Evolutionary conservation across 805 yeast genomes (phyloP).

Genomic region (Candida boleticola): DNA sequence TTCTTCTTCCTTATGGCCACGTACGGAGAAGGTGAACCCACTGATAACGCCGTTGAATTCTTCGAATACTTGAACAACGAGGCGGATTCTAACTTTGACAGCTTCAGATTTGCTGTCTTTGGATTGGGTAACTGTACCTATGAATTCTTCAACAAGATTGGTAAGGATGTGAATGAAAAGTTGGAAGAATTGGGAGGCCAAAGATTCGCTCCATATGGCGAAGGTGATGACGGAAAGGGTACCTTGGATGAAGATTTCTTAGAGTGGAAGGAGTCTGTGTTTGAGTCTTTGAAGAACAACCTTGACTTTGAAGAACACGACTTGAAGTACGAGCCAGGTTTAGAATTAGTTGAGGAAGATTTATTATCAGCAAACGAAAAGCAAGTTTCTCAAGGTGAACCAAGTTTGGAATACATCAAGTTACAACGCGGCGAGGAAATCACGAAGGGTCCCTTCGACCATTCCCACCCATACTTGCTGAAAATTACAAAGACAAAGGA

Average conservation of each 20-base stretch:
- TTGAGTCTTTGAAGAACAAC: conserved; percentile 61
- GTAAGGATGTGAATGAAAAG: conserved; percentile 55
- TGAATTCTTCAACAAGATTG: conserved; percentile 85
- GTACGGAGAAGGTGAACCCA: conserved; percentile 98
- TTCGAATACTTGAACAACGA: conserved; percentile 62
- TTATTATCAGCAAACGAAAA: conserved; percentile 25
- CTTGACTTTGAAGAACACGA: conserved; percentile 79
- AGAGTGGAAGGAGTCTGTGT: conserved; percentile 83
- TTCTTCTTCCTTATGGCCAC: conserved; percentile 76
- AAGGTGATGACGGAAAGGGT: conserved; percentile 94
- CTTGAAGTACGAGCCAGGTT: conserved; percentile 70
- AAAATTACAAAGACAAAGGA: conserved; percentile 61
- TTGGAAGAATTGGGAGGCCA: conserved; percentile 65
- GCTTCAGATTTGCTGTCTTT: conserved; percentile 69
- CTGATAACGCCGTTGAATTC: conserved; percentile 87
- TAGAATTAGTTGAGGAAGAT: conserved; percentile 41
- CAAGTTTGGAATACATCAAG: conserved; percentile 49
- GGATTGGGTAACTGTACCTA: conserved; percentile 95
- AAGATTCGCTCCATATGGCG: conserved; percentile 73
- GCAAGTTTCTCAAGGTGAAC: conserved; percentile 70
- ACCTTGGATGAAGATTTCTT: conserved; percentile 93
- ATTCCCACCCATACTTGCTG: conserved; percentile 80
- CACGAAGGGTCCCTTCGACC: conserved; percentile 73
- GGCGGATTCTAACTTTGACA: conserved; percentile 52
- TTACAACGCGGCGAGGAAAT: conserved; percentile 28